These are phyloP conservation scores for Ormosia emarginata DNA, from an alignment of 306 rosid species.

Conservation along the genomic window DNA sequence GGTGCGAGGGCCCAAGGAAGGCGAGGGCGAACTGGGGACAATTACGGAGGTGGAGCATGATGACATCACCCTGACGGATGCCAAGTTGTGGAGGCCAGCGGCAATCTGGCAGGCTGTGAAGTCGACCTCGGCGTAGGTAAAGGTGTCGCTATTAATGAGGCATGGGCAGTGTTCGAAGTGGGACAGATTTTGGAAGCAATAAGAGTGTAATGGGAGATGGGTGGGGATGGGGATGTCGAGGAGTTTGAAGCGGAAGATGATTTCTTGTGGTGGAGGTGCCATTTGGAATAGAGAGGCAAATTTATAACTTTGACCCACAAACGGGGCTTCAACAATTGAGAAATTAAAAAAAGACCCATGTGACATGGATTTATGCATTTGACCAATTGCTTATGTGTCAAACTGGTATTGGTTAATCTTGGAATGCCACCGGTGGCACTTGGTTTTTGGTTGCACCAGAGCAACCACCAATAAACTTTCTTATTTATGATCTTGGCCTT, in stretches of 20 bases:
- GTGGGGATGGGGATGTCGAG: constrained; percentile 71
- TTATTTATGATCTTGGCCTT: neutral
- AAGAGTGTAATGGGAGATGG: constrained; percentile 74
- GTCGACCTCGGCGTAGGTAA: constrained; percentile 57
- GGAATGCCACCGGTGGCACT: too few species aligned
- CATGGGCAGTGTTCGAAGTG: constrained; percentile 55
- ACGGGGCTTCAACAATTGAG: too few species aligned
- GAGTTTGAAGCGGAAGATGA: constrained; percentile 76
- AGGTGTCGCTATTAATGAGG: constrained; percentile 53
- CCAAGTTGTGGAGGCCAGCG: constrained; percentile 58
- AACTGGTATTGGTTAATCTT: too few species aligned
- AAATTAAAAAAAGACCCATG: too few species aligned
- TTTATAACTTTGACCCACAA: too few species aligned
- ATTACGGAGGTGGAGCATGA: constrained; percentile 86
- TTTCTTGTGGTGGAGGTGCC: constrained; percentile 9
- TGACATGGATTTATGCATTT: too few species aligned
- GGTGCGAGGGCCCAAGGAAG: constrained; percentile 61
- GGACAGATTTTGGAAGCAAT: constrained; percentile 63
- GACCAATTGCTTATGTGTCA: too few species aligned
- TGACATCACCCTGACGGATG: constrained; percentile 61
- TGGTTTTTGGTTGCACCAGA: too few species aligned
- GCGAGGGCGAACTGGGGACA: constrained; percentile 64
- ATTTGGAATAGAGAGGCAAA: too few species aligned
- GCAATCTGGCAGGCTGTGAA: constrained; percentile 48
- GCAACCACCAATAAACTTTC: too few species aligned